Conservation (phyloP, 768 basidiomycete genomes). For the Boletellus emodensis region DNA sequence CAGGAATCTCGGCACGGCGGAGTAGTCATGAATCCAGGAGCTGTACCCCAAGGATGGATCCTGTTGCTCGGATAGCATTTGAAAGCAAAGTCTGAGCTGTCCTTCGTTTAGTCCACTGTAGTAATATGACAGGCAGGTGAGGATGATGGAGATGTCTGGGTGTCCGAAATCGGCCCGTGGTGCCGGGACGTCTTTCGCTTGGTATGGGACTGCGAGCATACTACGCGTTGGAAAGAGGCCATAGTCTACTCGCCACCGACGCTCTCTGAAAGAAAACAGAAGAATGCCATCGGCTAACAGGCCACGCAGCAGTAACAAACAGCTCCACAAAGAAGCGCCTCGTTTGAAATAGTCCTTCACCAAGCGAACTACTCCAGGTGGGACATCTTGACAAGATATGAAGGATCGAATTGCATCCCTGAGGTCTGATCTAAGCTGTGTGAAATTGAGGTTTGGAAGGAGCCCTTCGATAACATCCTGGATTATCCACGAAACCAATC, state of each 20-base stretch:
- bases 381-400: slow-evolving; percentile 10
- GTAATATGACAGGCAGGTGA: slow-evolving; percentile 19
- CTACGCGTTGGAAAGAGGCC: slow-evolving; percentile 8
- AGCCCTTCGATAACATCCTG: slow-evolving; percentile 5
- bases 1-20: neutral
- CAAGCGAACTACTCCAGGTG: neutral
- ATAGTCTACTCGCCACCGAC: slow-evolving; percentile 27
- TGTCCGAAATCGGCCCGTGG: slow-evolving; percentile 24
- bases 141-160: slow-evolving; percentile 20
- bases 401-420: slow-evolving; percentile 13
- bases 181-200: slow-evolving; percentile 27
- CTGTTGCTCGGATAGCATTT: neutral
- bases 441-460: slow-evolving; percentile 3
- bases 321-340: slow-evolving; percentile 5
- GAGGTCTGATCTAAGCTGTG: neutral
- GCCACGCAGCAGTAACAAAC: slow-evolving; percentile 30
- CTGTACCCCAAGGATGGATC: neutral
- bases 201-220: slow-evolving; percentile 25
- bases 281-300: slow-evolving; percentile 24
- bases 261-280: slow-evolving; percentile 14
- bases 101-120: slow-evolving; percentile 18
- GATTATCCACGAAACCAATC: slow-evolving; percentile 5
- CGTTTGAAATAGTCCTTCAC: neutral
- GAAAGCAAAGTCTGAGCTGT: slow-evolving; percentile 17
- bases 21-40: neutral